Percentiles rank a stretch among this genome's conserved stretches.
phyloP scores from a whole-genome alignment of 768 basidiomycete genomes.

The Mycena amicta region DNA sequence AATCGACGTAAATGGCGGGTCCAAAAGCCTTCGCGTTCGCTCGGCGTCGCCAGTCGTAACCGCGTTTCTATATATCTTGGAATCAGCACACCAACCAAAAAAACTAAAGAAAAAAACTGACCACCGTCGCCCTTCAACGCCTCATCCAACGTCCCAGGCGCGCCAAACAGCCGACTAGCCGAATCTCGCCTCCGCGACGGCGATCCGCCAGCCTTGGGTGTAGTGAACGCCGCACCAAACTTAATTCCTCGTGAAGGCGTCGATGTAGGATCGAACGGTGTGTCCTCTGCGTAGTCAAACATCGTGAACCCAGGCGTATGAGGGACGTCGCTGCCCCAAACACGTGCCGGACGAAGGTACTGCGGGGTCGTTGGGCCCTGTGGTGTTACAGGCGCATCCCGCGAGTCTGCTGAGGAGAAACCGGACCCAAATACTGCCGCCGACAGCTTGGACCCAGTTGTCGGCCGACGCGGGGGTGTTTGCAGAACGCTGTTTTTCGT shows the following conservation, averaged over 20 bases:
- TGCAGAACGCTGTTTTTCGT: neutral
- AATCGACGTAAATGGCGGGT: conserved; percentile 33
- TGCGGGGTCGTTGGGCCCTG: neutral
- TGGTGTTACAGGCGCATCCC: conserved; percentile 22
- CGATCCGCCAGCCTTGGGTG: conserved; percentile 65
- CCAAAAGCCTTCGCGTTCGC: conserved; percentile 34
- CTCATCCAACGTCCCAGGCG: conserved; percentile 34
- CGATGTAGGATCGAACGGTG: conserved; percentile 75
- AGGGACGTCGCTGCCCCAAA: conserved; percentile 7
- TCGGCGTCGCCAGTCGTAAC: conserved; percentile 32
- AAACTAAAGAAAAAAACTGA: conserved; percentile 26
- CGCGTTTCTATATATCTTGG: conserved; percentile 44
- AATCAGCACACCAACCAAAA: conserved; percentile 62
- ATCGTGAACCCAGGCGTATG: conserved; percentile 26
- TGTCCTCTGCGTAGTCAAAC: conserved; percentile 42
- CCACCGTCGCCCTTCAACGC: conserved; percentile 22
- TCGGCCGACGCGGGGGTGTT: neutral
- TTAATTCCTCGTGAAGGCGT: conserved; percentile 81
- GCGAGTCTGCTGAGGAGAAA: conserved; percentile 8
- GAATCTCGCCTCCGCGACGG: conserved; percentile 45
- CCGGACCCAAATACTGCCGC: conserved; percentile 23
- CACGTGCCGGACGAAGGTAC: neutral
- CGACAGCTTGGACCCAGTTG: conserved; percentile 3
- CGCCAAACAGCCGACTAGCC: conserved; percentile 31
- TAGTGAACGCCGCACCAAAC: conserved; percentile 58